These are phyloP conservation scores for Ceratocystis ficicola DNA, from an alignment of 2,329 filamentous ascomycete species.

Conservation along the genomic window DNA sequence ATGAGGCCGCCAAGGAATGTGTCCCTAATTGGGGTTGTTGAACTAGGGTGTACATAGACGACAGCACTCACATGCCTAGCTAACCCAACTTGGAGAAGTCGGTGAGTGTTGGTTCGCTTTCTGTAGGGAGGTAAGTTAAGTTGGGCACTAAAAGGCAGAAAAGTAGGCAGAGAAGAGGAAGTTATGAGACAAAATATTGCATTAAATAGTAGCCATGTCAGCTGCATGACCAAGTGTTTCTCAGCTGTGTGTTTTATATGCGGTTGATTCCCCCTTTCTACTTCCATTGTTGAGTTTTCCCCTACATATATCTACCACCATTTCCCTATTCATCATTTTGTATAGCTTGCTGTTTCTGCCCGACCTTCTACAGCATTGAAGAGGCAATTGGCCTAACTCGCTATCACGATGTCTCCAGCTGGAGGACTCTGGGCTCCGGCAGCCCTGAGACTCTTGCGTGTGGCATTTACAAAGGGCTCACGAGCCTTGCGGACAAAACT, in stretches of 20 bases:
- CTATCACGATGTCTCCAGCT: conserved; percentile 40
- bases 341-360: conserved; percentile 14
- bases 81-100: conserved; percentile 10
- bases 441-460: conserved; percentile 43
- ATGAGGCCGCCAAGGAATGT: conserved; percentile 18
- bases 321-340: conserved; percentile 11
- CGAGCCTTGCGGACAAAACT: conserved; percentile 42
- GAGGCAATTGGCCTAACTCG: conserved; percentile 11
- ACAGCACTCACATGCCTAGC: conserved; percentile 14
- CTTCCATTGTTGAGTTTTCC: not conserved
- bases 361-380: conserved; percentile 9
- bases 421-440: conserved; percentile 47
- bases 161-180: not conserved
- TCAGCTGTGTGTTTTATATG: conserved; percentile 18
- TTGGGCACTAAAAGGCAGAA: conserved; percentile 10
- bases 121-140: conserved; percentile 8
- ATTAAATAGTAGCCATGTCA: conserved; percentile 13
- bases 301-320: not conserved
- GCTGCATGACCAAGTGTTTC: conserved; percentile 18
- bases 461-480: conserved; percentile 40
- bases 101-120: conserved; percentile 17
- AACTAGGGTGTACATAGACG: conserved; percentile 1
- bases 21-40: conserved; percentile 1
- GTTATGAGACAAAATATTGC: conserved; percentile 2
- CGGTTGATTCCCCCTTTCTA: conserved; percentile 4